These are phyloP conservation scores for Backusella psychrophila DNA, from an alignment of 192 early-diverging fungal species.

Conservation along the genomic window DNA sequence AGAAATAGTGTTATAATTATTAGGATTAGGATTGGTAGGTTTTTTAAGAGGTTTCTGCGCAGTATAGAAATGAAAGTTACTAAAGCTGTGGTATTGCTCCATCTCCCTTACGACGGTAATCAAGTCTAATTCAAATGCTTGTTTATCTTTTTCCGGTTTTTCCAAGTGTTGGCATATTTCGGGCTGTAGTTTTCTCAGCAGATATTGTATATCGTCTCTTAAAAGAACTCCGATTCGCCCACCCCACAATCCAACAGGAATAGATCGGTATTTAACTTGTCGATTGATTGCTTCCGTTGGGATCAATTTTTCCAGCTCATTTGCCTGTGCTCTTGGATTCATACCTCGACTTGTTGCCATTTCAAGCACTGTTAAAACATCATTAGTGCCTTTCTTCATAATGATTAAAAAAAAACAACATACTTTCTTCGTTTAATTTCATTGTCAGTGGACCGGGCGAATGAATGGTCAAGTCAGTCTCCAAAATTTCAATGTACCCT, in stretches of 20 bases:
- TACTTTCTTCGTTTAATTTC: conserved; percentile 29
- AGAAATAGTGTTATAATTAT: background rate
- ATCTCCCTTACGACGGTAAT: conserved; percentile 5
- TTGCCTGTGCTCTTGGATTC: conserved; percentile 15
- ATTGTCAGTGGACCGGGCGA: conserved; percentile 24
- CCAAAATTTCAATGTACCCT: conserved; percentile 35
- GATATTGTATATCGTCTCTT: conserved; percentile 24
- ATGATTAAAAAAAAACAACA: background rate
- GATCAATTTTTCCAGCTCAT: conserved; percentile 8
- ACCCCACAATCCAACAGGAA: conserved; percentile 37
- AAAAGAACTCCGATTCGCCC: conserved; percentile 31
- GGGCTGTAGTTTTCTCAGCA: conserved; percentile 21
- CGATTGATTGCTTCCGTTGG: conserved; percentile 16
- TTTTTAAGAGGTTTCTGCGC: conserved; percentile 14
- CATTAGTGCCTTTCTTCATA: background rate
- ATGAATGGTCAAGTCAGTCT: conserved; percentile 28
- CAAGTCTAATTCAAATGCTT: background rate
- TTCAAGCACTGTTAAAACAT: conserved; percentile 12
- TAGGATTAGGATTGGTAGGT: background rate
- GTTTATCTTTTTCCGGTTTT: background rate
- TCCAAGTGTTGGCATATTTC: conserved; percentile 4
- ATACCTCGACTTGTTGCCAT: conserved; percentile 14
- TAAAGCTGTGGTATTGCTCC: conserved; percentile 24
- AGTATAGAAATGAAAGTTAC: conserved; percentile 24
- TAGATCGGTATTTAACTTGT: conserved; percentile 27